Conservation (phyloP, 2,329 filamentous ascomycete species). For the Ophiostoma sp. region DNA sequence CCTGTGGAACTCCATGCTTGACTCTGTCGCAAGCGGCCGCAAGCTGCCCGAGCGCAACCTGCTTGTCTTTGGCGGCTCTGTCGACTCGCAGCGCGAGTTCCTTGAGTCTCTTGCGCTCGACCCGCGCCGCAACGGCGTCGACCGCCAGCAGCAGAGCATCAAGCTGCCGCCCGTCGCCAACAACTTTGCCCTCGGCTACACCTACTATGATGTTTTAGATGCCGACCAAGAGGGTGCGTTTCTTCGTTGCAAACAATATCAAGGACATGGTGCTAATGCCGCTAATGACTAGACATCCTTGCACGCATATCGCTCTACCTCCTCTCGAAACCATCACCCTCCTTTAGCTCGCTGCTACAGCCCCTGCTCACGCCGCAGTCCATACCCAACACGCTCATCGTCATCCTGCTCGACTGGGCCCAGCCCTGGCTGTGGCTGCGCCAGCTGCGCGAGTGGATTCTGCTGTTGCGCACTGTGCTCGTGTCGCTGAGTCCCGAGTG, state of each 20-base stretch:
- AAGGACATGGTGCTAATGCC: too few relatives aligned
- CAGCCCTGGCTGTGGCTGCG: constrained; percentile 90
- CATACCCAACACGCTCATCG: constrained; percentile 79
- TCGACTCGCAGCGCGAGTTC: constrained; percentile 79
- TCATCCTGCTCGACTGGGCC: constrained; percentile 92
- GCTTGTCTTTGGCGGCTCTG: constrained; percentile 75
- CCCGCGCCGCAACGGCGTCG: constrained; percentile 52
- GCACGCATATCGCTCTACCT: constrained; percentile 86
- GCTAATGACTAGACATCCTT: constrained; percentile 64
- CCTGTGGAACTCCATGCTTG: constrained; percentile 91
- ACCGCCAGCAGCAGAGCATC: constrained; percentile 36
- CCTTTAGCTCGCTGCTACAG: constrained; percentile 75
- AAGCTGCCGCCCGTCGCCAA: constrained; percentile 78
- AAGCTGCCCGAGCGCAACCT: constrained; percentile 87
- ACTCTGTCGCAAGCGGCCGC: constrained; percentile 84
- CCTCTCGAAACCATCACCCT: constrained; percentile 74
- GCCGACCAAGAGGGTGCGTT: constrained; percentile 85
- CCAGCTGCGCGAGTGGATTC: constrained; percentile 83
- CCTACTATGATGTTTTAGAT: constrained; percentile 90
- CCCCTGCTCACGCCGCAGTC: constrained; percentile 79
- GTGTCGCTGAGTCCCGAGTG: constrained; percentile 68
- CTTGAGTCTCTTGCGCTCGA: constrained; percentile 57
- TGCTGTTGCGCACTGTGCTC: constrained; percentile 72
- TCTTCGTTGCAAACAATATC: not conserved
- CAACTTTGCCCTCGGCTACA: constrained; percentile 87